phyloP scores from a whole-genome alignment of 1,284 basidiomycete genomes.

The Agaricales sp. region DNA sequence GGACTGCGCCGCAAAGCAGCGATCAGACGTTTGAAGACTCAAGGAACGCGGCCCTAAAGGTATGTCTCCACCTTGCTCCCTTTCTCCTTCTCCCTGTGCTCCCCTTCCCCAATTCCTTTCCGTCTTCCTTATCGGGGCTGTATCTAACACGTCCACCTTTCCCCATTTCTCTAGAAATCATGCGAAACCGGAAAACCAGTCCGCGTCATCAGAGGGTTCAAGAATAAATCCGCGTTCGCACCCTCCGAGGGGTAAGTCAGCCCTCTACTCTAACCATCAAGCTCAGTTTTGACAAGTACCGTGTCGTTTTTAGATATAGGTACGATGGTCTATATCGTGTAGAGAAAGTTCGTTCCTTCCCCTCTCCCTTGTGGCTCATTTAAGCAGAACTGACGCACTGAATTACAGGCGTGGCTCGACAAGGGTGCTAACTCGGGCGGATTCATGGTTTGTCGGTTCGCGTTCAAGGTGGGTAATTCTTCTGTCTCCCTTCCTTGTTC shows the following conservation, averaged over 20 bases:
- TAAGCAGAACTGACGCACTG: not conserved
- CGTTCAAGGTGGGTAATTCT: conserved; percentile 3
- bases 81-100: not conserved
- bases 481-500: not conserved
- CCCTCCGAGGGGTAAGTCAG: conserved; percentile 56
- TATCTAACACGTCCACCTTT: not conserved
- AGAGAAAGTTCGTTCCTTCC: conserved; percentile 40
- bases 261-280: not conserved
- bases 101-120: not conserved
- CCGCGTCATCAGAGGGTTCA: conserved; percentile 76
- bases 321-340: conserved; percentile 79
- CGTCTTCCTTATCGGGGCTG: too few species aligned
- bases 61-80: conserved; percentile 16
- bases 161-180: conserved; percentile 36
- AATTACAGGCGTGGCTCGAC: not conserved
- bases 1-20: conserved; percentile 73
- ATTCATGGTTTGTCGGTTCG: not conserved
- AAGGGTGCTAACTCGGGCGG: not conserved
- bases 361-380: not conserved
- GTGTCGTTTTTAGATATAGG: conserved; percentile 44
- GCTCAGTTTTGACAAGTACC: conserved; percentile 1
- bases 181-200: conserved; percentile 66
- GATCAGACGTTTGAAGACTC: conserved; percentile 67
- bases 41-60: conserved; percentile 60
- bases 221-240: conserved; percentile 57